Evolutionary conservation across 208 protist species (phyloP), one percentile per base, ranked within the genome.

Genomic region (Trypanosoma melophagium): DNA sequence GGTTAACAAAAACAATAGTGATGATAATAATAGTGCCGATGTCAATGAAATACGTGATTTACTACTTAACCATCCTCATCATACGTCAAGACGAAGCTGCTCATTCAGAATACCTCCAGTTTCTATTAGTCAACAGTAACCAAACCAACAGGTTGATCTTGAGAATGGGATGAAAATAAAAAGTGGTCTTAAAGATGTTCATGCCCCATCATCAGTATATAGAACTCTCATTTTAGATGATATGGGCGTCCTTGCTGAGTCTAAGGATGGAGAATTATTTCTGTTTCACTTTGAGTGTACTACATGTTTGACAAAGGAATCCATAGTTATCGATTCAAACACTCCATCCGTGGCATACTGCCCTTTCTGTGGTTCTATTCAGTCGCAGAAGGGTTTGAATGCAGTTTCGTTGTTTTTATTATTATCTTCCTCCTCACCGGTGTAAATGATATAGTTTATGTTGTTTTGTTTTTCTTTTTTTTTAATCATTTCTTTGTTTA

Each of bases 351-450:
- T 74, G 28, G 10, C 41, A 21, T 74, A 56, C 38, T 74, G 69
- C 35, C 69, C 69, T 4, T 74, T 66, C 19, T 74, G 69, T 44
- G 69, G 69, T n/a, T 49, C 24, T 64, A n/a, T 28, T 17, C 63
- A 69, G 38, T 41, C 19, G 22, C 52, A 53, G 60, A 25, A 13
- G 12, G 14, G 0, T 38, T 17, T 63, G 3, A 24, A 55, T 55
- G n/a, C n/a, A 45, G 60, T 19, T 44, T n/a, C 1, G 1, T 35
- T 35, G 1, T 35, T 35, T 35, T 35, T 35, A 7, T 35, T 35
- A 35, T 5, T 5, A 1, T 35, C 5, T 35, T 35, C 5, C 28
- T 35, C 28, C 5, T 35, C 28, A 35, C 28, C 5, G 5, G 3
- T 5, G 28, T 35, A 35, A 35, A 35, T 7, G 5, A 5, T 35